These are phyloP conservation scores for Martensiomyces pterosporus DNA, from an alignment of 192 early-diverging fungal genomes.

Conservation along the genomic window DNA sequence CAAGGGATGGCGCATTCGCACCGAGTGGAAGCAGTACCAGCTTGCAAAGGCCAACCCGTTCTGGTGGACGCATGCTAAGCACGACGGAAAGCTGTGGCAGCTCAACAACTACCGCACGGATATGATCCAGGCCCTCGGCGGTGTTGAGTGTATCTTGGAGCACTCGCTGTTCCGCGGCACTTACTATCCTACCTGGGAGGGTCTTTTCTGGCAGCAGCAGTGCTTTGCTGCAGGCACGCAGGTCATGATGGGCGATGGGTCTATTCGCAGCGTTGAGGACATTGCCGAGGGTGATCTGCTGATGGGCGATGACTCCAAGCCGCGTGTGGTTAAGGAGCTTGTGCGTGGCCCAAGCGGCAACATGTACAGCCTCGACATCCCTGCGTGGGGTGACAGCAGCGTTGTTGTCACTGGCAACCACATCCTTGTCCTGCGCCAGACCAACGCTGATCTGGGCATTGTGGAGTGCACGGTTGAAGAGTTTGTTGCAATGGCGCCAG, in stretches of 20 bases:
- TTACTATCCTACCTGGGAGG: slow-evolving; percentile 97
- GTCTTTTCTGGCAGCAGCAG: slow-evolving; percentile 94
- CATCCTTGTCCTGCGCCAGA: slow-evolving; percentile 15
- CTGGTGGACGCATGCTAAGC: slow-evolving; percentile 81
- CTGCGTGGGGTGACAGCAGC: slow-evolving; percentile 10
- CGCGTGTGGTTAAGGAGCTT: slow-evolving; percentile 34
- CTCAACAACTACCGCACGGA: slow-evolving; percentile 98
- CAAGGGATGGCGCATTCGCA: slow-evolving; percentile 97
- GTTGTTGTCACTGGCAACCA: slow-evolving; percentile 37
- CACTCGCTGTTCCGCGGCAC: slow-evolving; percentile 99
- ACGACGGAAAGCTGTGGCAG: slow-evolving; percentile 91
- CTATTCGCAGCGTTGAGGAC: slow-evolving; percentile 22
- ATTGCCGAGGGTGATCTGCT: slow-evolving; percentile 37
- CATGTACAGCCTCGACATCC: slow-evolving; percentile 21
- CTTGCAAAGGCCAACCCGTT: slow-evolving; percentile 93
- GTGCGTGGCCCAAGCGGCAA: slow-evolving; percentile 22
- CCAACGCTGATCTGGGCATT: background rate
- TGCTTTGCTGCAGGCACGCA: slow-evolving; percentile 40
- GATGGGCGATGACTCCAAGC: slow-evolving; percentile 51
- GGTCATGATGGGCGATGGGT: slow-evolving; percentile 36
- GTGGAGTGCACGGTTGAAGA: slow-evolving; percentile 25
- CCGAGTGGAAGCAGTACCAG: slow-evolving; percentile 98
- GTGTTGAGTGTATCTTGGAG: slow-evolving; percentile 97
- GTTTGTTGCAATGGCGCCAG: slow-evolving; percentile 2
- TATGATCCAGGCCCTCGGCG: slow-evolving; percentile 98